phyloP scores from a whole-genome alignment of 371 early-diverging fungal species.

The Zancudomyces culisetae region DNA sequence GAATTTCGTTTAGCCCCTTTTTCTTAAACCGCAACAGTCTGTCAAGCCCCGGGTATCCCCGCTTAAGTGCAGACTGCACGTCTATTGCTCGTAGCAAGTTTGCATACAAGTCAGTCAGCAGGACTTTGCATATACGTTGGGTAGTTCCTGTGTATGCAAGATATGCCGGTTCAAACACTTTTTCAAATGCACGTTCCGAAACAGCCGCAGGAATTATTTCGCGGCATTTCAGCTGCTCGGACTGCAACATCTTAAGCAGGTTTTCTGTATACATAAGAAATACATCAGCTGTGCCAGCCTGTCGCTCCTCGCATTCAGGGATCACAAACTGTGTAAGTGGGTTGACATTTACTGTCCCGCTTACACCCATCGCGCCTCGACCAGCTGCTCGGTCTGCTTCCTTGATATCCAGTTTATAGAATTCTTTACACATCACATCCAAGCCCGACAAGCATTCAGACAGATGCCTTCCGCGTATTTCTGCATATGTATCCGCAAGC shows the following conservation, averaged over 20 bases:
- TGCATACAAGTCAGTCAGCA: conserved; percentile 37
- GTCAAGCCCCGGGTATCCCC: conserved; percentile 9
- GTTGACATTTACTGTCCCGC: conserved; percentile 14
- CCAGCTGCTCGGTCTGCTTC: conserved; percentile 13
- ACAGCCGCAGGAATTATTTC: conserved; percentile 41
- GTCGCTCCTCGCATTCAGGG: conserved; percentile 30
- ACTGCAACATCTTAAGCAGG: conserved; percentile 38
- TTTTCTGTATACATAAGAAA: conserved; percentile 39
- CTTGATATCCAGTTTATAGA: conserved; percentile 27
- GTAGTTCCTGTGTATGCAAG: conserved; percentile 41
- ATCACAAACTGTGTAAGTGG: conserved; percentile 34
- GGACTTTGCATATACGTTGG: conserved; percentile 37
- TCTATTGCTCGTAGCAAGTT: conserved; percentile 63
- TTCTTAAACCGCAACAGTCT: conserved; percentile 9
- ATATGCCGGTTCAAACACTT: conserved; percentile 34
- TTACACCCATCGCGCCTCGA: conserved; percentile 7
- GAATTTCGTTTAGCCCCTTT: conserved; percentile 9
- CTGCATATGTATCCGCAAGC: conserved; percentile 47
- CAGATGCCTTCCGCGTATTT: conserved; percentile 50
- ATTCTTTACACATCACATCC: conserved; percentile 21
- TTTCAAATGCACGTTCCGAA: conserved; percentile 30
- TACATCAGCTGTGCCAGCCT: conserved; percentile 2
- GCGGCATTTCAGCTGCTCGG: conserved; percentile 39
- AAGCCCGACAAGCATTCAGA: conserved; percentile 38
- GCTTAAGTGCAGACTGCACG: conserved; percentile 33